Evolutionary conservation across 192 early-diverging fungal species (phyloP).

Genomic region (Allomyces macrogynus): DNA sequence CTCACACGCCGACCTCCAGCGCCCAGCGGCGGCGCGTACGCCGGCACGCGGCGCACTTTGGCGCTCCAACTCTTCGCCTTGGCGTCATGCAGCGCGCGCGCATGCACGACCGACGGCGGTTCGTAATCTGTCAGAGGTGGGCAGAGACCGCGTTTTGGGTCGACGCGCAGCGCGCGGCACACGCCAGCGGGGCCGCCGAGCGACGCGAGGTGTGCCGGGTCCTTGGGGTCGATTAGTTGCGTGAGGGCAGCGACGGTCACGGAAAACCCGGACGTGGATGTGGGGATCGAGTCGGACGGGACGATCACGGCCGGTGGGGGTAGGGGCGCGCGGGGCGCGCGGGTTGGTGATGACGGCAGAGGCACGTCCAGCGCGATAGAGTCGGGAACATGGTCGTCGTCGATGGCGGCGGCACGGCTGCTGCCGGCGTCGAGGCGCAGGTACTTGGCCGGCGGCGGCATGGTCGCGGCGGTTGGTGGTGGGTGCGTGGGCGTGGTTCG

Average conservation of each 20-base stretch:
- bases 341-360: too few species aligned
- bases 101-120: background rate
- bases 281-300: too few species aligned
- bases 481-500: too few species aligned
- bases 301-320: too few species aligned
- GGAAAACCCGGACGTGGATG: conserved; percentile 10
- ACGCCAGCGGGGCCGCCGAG: conserved; percentile 33
- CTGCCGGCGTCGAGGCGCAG: too few species aligned
- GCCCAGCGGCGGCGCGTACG: background rate
- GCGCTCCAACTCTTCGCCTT: background rate
- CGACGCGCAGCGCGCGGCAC: conserved; percentile 20
- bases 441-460: too few species aligned
- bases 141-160: conserved; percentile 20
- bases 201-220: conserved; percentile 14
- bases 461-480: too few species aligned
- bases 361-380: too few species aligned
- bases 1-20: background rate
- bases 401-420: too few species aligned
- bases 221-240: conserved; percentile 35
- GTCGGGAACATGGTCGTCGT: too few species aligned
- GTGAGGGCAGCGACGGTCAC: conserved; percentile 28
- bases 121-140: background rate
- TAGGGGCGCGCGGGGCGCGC: too few species aligned
- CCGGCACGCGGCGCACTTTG: background rate
- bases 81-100: background rate